Base-by-base conservation (phyloP, 2,329 filamentous ascomycete species). In the Alternaria longipes region DNA sequence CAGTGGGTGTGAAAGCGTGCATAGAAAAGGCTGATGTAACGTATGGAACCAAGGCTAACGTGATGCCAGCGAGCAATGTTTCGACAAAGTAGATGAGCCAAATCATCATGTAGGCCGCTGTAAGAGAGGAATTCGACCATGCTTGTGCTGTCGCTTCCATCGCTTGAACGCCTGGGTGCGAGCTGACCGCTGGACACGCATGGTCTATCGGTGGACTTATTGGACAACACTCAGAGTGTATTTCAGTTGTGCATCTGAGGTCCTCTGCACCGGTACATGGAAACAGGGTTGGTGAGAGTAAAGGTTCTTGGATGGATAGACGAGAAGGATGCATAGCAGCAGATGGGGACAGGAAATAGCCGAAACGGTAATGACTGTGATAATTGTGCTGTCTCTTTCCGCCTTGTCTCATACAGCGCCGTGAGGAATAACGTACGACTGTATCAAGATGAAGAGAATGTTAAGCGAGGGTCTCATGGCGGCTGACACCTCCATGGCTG, bases 51-150 rank as follows among this genome's bases (percentile, higher is more conserved):
- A 80, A 32, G 7, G 79, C 79, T 51, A 73, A 73, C 20, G 78
- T 77, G 38, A 78, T 76, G 24, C 74, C 73, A 49, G 79, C 68
- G 52, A 83, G 74, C 40, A 83, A 67, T 5, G 78, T 81, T 49
- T 84, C 83, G 65, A 80, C 78, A 56, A 84, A 81, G 46, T 79
- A 66, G 75, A 32, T 59, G 73, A 74, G 18, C 40, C 44, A 66
- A 2, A 64, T 34, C 16, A 62, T 50, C 3, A 46, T 26, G n/a
- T 64, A 66, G 2, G 53, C 55, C 1, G 54, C 26, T 22, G 52
- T 45, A 3, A 66, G 51, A 32, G 53, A 38, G 0, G 8, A 52
- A 1, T 18, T 38, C 5, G 58, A 55, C 63, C 63, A 66, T 18
- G 54, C 63, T 12, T 49, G 30, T 0, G 63, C 59, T 3, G 52